Conservation (phyloP, 2,329 filamentous ascomycete species). For the Xylariaceae sp. region DNA sequence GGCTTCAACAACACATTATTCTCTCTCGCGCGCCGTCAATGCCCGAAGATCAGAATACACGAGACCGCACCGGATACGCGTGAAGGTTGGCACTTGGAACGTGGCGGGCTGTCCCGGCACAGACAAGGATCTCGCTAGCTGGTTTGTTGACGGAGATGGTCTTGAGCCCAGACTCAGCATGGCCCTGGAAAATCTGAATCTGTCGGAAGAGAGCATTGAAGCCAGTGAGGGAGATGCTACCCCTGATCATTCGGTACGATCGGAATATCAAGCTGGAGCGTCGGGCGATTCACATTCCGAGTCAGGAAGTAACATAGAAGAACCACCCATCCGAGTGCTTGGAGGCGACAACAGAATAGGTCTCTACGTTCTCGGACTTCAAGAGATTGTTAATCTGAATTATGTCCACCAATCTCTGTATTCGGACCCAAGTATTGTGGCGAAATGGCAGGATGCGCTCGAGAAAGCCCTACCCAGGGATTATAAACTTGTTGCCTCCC, state of each 20-base stretch:
- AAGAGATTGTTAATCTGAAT: constrained; percentile 86
- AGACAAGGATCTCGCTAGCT: constrained; percentile 79
- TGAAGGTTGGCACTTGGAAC: constrained; percentile 96
- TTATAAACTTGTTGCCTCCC: constrained; percentile 70
- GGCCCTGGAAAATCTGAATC: constrained; percentile 50
- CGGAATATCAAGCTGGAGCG: neutral
- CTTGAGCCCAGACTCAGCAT: constrained; percentile 60
- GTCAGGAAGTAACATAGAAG: constrained; percentile 39
- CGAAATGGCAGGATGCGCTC: constrained; percentile 76
- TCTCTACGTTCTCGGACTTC: constrained; percentile 83
- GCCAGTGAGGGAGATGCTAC: constrained; percentile 15
- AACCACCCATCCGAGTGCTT: constrained; percentile 41
- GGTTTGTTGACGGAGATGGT: constrained; percentile 78
- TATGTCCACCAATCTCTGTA: constrained; percentile 74
- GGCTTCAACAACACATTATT: constrained; percentile 44
- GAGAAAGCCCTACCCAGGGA: constrained; percentile 67
- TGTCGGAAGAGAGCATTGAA: constrained; percentile 37
- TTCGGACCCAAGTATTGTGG: constrained; percentile 63
- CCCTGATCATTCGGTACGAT: neutral
- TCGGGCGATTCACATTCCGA: neutral
- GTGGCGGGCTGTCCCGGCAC: constrained; percentile 78
- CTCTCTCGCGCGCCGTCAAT: constrained; percentile 60
- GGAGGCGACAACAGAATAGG: constrained; percentile 68
- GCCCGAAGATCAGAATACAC: constrained; percentile 75
- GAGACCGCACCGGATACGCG: constrained; percentile 63